phyloP scores from a whole-genome alignment of 495 filamentous ascomycete genomes.

The Cenococcum geophilum region DNA sequence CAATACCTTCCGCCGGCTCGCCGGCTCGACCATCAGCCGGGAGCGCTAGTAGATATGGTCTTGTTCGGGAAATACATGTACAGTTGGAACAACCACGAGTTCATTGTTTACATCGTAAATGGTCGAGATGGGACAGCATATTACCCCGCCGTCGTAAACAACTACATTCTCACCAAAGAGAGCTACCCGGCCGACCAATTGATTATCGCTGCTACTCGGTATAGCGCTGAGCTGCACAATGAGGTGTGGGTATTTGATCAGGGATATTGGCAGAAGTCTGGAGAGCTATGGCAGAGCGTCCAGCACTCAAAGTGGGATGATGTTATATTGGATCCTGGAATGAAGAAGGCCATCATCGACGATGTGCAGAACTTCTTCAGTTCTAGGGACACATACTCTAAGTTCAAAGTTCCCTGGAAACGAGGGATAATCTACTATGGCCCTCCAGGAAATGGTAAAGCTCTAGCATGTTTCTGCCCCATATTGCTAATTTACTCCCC shows the following conservation, averaged over 20 bases:
- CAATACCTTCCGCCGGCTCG: conserved; percentile 46
- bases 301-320: conserved; percentile 54
- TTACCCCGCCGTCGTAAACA: conserved; percentile 37
- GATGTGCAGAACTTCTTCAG: conserved; percentile 59
- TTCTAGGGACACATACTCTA: conserved; percentile 46
- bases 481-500: too few species aligned
- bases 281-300: conserved; percentile 52
- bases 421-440: conserved; percentile 54
- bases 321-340: conserved; percentile 57
- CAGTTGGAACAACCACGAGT: conserved; percentile 45
- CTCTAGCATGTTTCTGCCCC: background rate
- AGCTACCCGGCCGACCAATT: conserved; percentile 46
- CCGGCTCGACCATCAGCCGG: conserved; percentile 46
- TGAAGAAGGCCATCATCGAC: conserved; percentile 54
- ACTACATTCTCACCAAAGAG: conserved; percentile 47
- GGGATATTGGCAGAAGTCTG: conserved; percentile 54
- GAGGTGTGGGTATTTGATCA: conserved; percentile 61
- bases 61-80: conserved; percentile 53
- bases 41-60: conserved; percentile 40
- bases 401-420: conserved; percentile 61
- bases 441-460: conserved; percentile 46
- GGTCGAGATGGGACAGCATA: conserved; percentile 42
- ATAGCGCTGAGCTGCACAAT: conserved; percentile 48
- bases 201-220: conserved; percentile 47
- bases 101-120: conserved; percentile 49